These are phyloP conservation scores for Hippophae tibetana DNA, from an alignment of 306 rosid genomes.

Conservation along the genomic window DNA sequence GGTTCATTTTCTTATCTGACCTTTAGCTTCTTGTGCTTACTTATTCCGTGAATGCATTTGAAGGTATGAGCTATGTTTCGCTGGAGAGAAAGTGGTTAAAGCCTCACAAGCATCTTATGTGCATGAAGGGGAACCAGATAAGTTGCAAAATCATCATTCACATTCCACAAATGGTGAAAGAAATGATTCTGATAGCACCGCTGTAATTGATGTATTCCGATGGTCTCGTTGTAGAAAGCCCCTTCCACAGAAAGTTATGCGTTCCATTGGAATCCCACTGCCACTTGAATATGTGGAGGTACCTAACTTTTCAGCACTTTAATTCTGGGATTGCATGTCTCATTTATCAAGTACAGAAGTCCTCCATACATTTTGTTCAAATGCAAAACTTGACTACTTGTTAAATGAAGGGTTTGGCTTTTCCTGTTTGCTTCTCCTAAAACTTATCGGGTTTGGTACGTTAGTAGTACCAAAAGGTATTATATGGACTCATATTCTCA, in stretches of 20 bases:
- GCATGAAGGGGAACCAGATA: constrained; percentile 51
- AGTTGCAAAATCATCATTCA: constrained; percentile 52
- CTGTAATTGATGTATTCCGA: constrained; percentile 62
- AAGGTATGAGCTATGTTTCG: constrained; percentile 87
- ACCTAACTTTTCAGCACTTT: neutral
- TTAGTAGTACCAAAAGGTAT: no score
- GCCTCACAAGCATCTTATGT: constrained; percentile 36
- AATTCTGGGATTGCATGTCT: no score
- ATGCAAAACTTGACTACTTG: no score
- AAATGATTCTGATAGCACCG: constrained; percentile 44
- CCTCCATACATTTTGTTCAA: no score
- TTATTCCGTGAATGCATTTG: constrained; percentile 15
- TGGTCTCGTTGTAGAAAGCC: constrained; percentile 92
- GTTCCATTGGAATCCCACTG: constrained; percentile 69
- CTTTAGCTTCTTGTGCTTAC: neutral
- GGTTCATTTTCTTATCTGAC: neutral
- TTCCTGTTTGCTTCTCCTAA: no score
- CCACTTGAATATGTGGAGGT: constrained; percentile 87
- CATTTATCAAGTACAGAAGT: no score
- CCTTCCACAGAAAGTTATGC: constrained; percentile 76
- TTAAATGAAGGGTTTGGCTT: no score
- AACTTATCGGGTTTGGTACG: no score
- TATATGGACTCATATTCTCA: no score
- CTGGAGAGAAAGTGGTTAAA: constrained; percentile 71
- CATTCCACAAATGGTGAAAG: constrained; percentile 63